Evolutionary conservation across 352 stramenopile species (phyloP), one percentile per base, ranked within the genome.

Genomic region (Globisporangium abappressorium): DNA sequence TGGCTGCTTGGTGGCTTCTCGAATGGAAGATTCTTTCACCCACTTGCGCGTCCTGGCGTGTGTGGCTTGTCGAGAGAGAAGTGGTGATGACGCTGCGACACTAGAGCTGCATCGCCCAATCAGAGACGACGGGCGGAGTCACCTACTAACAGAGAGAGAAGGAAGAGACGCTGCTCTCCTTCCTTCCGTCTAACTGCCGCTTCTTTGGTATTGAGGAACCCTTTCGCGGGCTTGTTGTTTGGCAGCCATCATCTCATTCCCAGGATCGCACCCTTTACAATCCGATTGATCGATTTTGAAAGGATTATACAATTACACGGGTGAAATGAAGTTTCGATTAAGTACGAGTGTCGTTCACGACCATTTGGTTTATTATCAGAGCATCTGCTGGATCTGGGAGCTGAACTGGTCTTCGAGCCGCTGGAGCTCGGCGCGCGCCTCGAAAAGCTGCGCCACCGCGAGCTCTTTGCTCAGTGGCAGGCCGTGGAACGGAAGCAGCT

Each of bases 381-480:
- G 70, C 79, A 86, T 84, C 49, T 76, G 47, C 12, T 76, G 70
- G 70, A 86, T 86, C 59, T 81, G 72, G 14, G 72, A 62, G 60
- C 81, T 79, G 73, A 86, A 84, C 51, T 81, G 69, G 47, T 84
- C 77, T 65, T 86, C 76, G 22, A 86, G 70, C 14, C 62, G 72
- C 66, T 72, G 66, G 33, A 86, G 70, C 57, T 82, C 74, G 28
- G 70, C 64, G 49, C 75, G 67, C 2, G 75, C 74, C 14, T 79
- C 65, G 7, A 68, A 57, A 41, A 86, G 69, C 11, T 74, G 69
- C 41, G 74, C 72, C 30, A 70, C 70, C 2, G 76, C 79, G n/a
- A 75, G 57, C 20, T 84, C 70, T 62, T 77, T 78, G 64, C 73
- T 63, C 1, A 86, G 65, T 24, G 79, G 75, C 6, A 86, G 61